phyloP scores from a whole-genome alignment of 169 alveolate species.

The Plasmodium blacklocki region DNA sequence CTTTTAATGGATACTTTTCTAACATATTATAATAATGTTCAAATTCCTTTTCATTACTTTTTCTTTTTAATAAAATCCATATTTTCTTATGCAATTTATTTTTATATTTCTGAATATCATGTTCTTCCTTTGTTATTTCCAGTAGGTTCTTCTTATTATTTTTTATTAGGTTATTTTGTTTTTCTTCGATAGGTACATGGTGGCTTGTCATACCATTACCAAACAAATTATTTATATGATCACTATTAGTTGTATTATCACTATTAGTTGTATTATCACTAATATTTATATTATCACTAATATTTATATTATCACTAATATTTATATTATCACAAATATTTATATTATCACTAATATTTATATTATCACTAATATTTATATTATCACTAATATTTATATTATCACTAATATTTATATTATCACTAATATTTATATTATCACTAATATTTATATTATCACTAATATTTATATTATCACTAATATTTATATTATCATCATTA shows the following conservation, averaged over 20 bases:
- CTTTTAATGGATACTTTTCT: conserved; percentile 40
- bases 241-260: background rate
- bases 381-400: background rate
- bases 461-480: too few species aligned
- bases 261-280: background rate
- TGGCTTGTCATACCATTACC: too few species aligned
- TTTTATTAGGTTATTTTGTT: background rate
- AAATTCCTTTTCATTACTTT: conserved; percentile 50
- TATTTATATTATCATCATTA: too few species aligned
- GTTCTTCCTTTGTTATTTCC: conserved; percentile 55
- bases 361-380: too few species aligned
- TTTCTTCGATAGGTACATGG: background rate
- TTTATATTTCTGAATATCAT: conserved; percentile 62
- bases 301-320: too few species aligned
- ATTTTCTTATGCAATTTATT: conserved; percentile 55
- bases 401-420: too few species aligned
- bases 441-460: background rate
- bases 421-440: background rate
- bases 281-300: too few species aligned
- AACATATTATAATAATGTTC: conserved; percentile 15
- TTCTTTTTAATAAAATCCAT: conserved; percentile 30
- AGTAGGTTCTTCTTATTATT: background rate
- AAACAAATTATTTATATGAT: too few species aligned
- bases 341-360: too few species aligned
- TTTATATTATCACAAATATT: too few species aligned